A percentile compares a stretch with the other conserved stretches of the same genome.
These are phyloP conservation scores for Tulasnella sp. DNA, from an alignment of 768 basidiomycete genomes.

Conservation along the genomic window DNA sequence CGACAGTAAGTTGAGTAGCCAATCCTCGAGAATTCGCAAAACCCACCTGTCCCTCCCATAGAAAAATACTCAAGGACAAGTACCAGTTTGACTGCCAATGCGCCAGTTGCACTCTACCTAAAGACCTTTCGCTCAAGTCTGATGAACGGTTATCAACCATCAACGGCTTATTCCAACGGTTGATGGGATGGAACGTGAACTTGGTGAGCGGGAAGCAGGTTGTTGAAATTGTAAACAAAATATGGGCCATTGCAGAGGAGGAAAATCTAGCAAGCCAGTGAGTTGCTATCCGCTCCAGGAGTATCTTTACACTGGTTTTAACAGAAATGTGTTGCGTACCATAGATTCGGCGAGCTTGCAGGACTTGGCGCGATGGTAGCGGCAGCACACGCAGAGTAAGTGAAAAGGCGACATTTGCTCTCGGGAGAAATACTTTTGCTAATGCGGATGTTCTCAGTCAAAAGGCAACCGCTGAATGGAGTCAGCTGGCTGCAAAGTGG, in stretches of 20 bases:
- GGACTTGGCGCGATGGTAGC: neutral
- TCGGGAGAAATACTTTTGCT: neutral
- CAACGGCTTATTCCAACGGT: slow-evolving; percentile 43
- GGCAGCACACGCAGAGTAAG: neutral
- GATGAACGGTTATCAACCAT: slow-evolving; percentile 51
- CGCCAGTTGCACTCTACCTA: slow-evolving; percentile 53
- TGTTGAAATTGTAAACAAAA: slow-evolving; percentile 45
- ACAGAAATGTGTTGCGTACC: neutral
- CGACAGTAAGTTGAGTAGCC: slow-evolving; percentile 42
- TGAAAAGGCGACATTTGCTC: neutral
- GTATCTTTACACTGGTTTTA: neutral
- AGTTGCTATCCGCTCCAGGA: neutral
- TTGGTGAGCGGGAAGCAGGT: slow-evolving; percentile 49
- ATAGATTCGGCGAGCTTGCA: neutral
- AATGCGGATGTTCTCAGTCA: neutral
- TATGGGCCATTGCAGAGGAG: slow-evolving; percentile 55
- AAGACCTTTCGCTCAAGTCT: slow-evolving; percentile 47
- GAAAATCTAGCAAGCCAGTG: slow-evolving; percentile 62
- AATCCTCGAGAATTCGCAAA: neutral
- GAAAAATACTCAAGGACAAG: slow-evolving; percentile 46
- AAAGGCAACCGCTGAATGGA: neutral
- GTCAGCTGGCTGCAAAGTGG: neutral
- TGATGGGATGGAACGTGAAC: slow-evolving; percentile 49
- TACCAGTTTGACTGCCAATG: slow-evolving; percentile 62
- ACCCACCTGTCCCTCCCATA: slow-evolving; percentile 32